A percentile compares a stretch with the other conserved stretches of the same genome.
These are phyloP conservation scores for Xylaria multiplex DNA, from an alignment of 2,329 filamentous ascomycete genomes.

Conservation along the genomic window DNA sequence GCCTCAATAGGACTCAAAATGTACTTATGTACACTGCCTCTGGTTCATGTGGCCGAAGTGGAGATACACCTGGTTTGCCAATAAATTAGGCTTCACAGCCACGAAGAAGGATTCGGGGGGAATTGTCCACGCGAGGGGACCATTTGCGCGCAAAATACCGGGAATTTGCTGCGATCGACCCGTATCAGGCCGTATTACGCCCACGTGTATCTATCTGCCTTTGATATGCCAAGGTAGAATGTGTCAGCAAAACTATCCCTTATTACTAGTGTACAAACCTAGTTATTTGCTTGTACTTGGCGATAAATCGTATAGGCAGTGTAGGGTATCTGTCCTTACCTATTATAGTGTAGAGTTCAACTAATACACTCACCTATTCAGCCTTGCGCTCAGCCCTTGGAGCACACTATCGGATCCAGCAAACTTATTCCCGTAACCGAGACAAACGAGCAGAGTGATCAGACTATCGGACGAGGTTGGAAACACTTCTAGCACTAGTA, in stretches of 20 bases:
- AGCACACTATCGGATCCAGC: conserved; percentile 2
- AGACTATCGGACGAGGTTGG: not conserved
- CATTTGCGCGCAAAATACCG: conserved; percentile 2
- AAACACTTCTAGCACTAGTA: conserved; percentile 1
- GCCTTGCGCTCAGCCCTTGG: conserved; percentile 32
- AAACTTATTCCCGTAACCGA: not conserved
- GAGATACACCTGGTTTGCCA: not conserved
- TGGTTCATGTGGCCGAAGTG: conserved; percentile 13
- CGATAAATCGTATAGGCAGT: too few species aligned
- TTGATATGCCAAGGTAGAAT: not conserved
- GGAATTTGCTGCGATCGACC: not conserved
- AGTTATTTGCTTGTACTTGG: too few species aligned
- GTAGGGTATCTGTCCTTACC: too few species aligned
- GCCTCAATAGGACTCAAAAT: conserved; percentile 8
- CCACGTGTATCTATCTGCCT: not conserved
- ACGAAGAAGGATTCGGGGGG: not conserved
- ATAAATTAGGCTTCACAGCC: conserved; percentile 22
- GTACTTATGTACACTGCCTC: not conserved
- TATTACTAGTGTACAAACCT: too few species aligned
- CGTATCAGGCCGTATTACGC: conserved; percentile 2
- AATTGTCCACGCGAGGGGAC: not conserved
- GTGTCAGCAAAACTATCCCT: not conserved
- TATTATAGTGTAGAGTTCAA: not conserved
- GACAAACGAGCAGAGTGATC: conserved; percentile 16
- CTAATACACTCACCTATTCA: conserved; percentile 10